Conservation (phyloP, 495 filamentous ascomycete species). For the Penicillium odoratum region DNA sequence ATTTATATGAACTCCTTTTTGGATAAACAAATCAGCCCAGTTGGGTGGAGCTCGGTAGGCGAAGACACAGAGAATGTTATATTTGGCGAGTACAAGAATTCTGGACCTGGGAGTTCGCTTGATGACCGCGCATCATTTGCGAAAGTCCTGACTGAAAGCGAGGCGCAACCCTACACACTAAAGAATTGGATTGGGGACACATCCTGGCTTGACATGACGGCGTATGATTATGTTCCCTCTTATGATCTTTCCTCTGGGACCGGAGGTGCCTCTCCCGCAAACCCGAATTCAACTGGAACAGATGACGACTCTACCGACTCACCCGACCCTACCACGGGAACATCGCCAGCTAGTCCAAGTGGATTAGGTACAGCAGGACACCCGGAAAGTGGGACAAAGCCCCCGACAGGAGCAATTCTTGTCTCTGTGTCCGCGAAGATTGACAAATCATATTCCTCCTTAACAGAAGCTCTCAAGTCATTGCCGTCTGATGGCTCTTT, state of each 20-base stretch:
- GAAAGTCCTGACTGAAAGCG: background rate
- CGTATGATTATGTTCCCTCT: slow-evolving; percentile 5
- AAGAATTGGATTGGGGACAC: slow-evolving; percentile 6
- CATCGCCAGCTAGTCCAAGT: background rate
- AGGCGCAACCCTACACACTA: slow-evolving; percentile 1
- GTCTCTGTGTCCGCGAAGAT: background rate
- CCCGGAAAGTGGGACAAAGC: slow-evolving; percentile 2
- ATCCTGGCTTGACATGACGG: slow-evolving; percentile 11
- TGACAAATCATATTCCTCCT: background rate
- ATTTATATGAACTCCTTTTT: slow-evolving; percentile 11
- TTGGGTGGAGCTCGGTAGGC: slow-evolving; percentile 2
- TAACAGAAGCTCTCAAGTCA: background rate
- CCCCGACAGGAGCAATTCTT: background rate
- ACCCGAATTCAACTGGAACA: background rate
- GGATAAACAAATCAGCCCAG: background rate
- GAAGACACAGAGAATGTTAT: background rate
- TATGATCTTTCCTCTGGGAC: slow-evolving; percentile 1
- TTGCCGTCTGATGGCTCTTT: background rate
- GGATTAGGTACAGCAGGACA: background rate
- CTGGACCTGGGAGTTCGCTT: background rate
- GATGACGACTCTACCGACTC: background rate
- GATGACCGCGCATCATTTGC: background rate
- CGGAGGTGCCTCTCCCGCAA: background rate
- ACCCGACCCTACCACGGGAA: background rate
- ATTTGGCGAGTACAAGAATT: slow-evolving; percentile 7